These are phyloP conservation scores for Pestalotiopsis sp. DNA, from an alignment of 2,329 filamentous ascomycete species.

Conservation along the genomic window DNA sequence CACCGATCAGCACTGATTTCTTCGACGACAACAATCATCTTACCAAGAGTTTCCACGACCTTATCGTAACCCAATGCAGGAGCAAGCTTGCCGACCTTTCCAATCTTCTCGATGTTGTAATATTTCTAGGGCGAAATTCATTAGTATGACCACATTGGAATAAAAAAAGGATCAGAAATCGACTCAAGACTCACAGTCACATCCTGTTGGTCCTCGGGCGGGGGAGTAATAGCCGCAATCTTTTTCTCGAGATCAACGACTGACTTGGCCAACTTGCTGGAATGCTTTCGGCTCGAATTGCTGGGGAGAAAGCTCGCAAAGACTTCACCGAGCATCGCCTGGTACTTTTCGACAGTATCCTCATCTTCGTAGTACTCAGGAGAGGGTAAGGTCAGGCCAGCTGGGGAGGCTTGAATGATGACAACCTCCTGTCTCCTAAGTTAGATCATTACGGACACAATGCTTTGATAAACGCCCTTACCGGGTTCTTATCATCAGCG, in stretches of 20 bases:
- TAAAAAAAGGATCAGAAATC: neutral
- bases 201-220: conserved; percentile 60
- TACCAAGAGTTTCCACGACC: conserved; percentile 50
- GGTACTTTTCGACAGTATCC: conserved; percentile 54
- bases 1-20: neutral
- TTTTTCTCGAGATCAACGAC: conserved; percentile 63
- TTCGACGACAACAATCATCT: neutral
- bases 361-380: conserved; percentile 63
- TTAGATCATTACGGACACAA: conserved; percentile 14
- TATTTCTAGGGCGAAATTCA: conserved; percentile 47
- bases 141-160: neutral
- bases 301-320: conserved; percentile 33
- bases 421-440: conserved; percentile 25
- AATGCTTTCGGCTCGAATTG: conserved; percentile 21
- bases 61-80: conserved; percentile 58
- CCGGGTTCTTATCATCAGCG: conserved; percentile 47
- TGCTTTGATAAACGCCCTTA: conserved; percentile 16
- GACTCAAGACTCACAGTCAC: conserved; percentile 47
- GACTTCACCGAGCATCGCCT: conserved; percentile 42
- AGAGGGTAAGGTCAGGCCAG: conserved; percentile 60
- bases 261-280: conserved; percentile 36
- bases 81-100: conserved; percentile 55
- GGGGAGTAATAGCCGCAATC: conserved; percentile 60
- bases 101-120: conserved; percentile 65
- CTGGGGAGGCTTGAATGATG: conserved; percentile 43